A percentile compares a stretch with the other conserved stretches of the same genome.
phyloP scores from a whole-genome alignment of 108 stramenopile species.

The Mediolabrus comicus region DNA sequence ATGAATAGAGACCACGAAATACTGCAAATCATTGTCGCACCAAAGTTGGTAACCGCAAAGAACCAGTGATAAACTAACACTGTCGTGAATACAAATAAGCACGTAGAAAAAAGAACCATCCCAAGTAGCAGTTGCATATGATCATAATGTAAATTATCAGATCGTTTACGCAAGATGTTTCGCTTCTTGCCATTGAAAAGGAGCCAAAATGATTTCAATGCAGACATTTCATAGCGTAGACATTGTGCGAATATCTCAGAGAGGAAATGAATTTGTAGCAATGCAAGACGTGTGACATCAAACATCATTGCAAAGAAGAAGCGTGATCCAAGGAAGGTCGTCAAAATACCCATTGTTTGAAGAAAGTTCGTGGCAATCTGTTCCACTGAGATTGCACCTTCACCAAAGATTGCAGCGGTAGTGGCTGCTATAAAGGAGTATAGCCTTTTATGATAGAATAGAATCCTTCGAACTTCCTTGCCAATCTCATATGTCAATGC shows the following conservation, averaged over 20 bases:
- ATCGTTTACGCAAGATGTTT: constrained; percentile 80
- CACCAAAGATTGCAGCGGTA: neutral
- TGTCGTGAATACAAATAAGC: constrained; percentile 85
- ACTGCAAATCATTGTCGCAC: constrained; percentile 6
- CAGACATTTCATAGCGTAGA: constrained; percentile 51
- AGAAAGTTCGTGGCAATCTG: neutral
- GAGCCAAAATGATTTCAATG: constrained; percentile 75
- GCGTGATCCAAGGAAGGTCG: constrained; percentile 24
- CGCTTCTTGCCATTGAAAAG: constrained; percentile 91
- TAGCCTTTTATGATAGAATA: constrained; percentile 32
- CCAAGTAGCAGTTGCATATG: constrained; percentile 82
- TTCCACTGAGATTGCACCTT: neutral
- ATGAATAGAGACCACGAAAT: constrained; percentile 16
- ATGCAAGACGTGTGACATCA: constrained; percentile 56
- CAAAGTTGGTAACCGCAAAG: constrained; percentile 50
- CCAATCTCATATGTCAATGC: constrained; percentile 69
- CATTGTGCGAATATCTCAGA: constrained; percentile 40
- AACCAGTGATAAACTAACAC: constrained; percentile 77
- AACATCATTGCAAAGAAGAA: constrained; percentile 52
- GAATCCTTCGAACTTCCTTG: constrained; percentile 24
- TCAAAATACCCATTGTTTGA: constrained; percentile 7
- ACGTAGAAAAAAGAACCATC: constrained; percentile 81
- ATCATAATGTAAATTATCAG: constrained; percentile 88
- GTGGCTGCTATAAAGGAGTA: neutral
- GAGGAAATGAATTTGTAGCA: constrained; percentile 58